Conservation (phyloP, 2,329 filamentous ascomycete species). For the Xylariaceae sp. region DNA sequence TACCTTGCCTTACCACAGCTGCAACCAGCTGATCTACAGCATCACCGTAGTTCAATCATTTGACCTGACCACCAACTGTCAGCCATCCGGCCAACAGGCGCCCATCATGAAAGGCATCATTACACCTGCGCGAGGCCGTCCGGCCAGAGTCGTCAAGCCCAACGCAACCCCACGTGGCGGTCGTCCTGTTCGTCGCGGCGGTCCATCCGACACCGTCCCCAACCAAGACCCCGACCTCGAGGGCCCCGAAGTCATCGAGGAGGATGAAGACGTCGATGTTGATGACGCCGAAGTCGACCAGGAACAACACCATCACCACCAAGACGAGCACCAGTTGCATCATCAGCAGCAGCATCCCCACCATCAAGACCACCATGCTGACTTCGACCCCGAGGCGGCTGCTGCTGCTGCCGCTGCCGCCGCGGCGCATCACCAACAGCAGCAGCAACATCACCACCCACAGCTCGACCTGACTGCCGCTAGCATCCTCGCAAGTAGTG, state of each 20-base stretch:
- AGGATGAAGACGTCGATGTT: constrained; percentile 19
- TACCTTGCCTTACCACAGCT: constrained; percentile 22
- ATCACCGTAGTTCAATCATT: constrained; percentile 21
- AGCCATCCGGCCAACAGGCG: constrained; percentile 29
- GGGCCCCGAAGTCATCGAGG: constrained; percentile 22
- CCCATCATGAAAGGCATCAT: constrained; percentile 35
- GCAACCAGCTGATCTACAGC: constrained; percentile 28
- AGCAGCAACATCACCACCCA: constrained; percentile 32
- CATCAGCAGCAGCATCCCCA: constrained; percentile 20
- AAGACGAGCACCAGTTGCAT: constrained; percentile 17
- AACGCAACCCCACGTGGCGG: constrained; percentile 25
- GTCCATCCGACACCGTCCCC: constrained; percentile 31
- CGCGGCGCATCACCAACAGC: constrained; percentile 30
- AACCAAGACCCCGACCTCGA: constrained; percentile 33
- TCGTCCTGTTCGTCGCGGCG: constrained; percentile 28
- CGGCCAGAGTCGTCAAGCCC: constrained; percentile 43
- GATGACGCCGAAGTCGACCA: constrained; percentile 24
- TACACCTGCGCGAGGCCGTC: constrained; percentile 36
- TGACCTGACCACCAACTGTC: constrained; percentile 31
- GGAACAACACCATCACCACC: constrained; percentile 18
- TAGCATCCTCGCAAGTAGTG: constrained; percentile 30
- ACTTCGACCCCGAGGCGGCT: constrained; percentile 25
- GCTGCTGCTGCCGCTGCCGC: constrained; percentile 31
- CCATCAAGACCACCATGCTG: constrained; percentile 20
- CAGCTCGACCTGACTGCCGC: constrained; percentile 31